Evolutionary conservation across 805 yeast genomes (phyloP), one percentile per base, ranked within the genome.

Genomic region (Priceomyces melissophilus): DNA sequence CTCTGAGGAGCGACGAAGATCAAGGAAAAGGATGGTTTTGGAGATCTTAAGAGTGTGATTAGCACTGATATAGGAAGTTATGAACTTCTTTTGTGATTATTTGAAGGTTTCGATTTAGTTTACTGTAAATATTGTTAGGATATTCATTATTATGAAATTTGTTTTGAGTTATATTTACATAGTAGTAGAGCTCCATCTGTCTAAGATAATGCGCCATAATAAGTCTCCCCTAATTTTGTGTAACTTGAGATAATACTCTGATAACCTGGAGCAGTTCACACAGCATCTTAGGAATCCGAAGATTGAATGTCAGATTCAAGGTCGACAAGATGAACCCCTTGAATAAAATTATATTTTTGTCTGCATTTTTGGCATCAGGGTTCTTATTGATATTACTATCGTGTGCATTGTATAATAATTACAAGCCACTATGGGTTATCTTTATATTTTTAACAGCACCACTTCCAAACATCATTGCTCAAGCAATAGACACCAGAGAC

Each of bases 321-420:
- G 25, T 20, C 8, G 25, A 20, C 25, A 30, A 15, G 16, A 69
- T 69, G 74, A 68, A 69, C 53, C 74, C 75, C 37, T 63, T 70
- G 50, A 70, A 70, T 50, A 69, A 70, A 45, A 70, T 70, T 49
- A 69, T 70, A 47, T 69, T 70, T 53, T 61, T 70, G 38, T 66
- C 72, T 40, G 75, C 74, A 33, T 65, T 70, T 39, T 55, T 70
- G 29, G 76, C 76, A 7, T 60, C 71, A 13, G 76, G 76, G 26
- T 70, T 70, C 48, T 55, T 70, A 23, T 54, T 70, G 31, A 70
- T 70, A 32, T 51, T 70, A 31, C 60, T 70, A 43, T 67, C 73
- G 39, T 70, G 76, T 52, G 76, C 76, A 28, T 59, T 70, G 39
- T 70, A 60, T 55, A 61, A 62, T 46, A 70, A 68, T 48, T 70